Conservation (phyloP, 1,284 basidiomycete genomes). For the Puccinia novopanici region DNA sequence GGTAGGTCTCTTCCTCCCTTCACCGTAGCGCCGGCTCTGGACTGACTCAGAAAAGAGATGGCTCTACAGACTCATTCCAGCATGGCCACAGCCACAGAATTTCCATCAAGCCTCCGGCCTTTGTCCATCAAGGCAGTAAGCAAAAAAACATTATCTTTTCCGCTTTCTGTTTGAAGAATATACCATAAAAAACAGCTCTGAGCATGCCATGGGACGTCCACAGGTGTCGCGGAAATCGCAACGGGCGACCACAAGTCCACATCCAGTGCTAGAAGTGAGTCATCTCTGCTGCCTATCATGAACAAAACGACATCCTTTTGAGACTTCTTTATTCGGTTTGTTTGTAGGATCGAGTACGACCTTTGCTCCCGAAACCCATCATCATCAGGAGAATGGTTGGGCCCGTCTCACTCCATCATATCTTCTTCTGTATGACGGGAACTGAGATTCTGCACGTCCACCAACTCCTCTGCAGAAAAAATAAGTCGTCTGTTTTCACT, state of each 20-base stretch:
- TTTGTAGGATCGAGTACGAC: slow-evolving; percentile 31
- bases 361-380: slow-evolving; percentile 12
- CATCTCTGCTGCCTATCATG: not conserved
- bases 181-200: too few relatives aligned
- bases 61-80: slow-evolving; percentile 24
- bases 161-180: not conserved
- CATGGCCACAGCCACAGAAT: slow-evolving; percentile 22
- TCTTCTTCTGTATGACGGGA: not conserved
- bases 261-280: slow-evolving; percentile 15
- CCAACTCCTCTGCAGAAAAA: not conserved
- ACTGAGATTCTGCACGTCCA: not conserved
- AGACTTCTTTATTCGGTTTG: not conserved
- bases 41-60: not conserved
- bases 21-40: not conserved
- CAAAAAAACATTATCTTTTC: not conserved
- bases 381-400: slow-evolving; percentile 28
- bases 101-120: slow-evolving; percentile 24
- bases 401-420: not conserved
- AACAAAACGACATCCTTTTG: too few relatives aligned
- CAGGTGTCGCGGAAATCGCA: slow-evolving; percentile 22
- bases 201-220: too few relatives aligned
- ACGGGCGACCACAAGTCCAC: slow-evolving; percentile 27
- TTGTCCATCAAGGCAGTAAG: slow-evolving; percentile 23
- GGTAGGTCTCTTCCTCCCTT: not conserved
- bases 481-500: slow-evolving; percentile 13